Conservation (phyloP, 345 rosid genomes). For the Xanthoceras sorbifolium region DNA sequence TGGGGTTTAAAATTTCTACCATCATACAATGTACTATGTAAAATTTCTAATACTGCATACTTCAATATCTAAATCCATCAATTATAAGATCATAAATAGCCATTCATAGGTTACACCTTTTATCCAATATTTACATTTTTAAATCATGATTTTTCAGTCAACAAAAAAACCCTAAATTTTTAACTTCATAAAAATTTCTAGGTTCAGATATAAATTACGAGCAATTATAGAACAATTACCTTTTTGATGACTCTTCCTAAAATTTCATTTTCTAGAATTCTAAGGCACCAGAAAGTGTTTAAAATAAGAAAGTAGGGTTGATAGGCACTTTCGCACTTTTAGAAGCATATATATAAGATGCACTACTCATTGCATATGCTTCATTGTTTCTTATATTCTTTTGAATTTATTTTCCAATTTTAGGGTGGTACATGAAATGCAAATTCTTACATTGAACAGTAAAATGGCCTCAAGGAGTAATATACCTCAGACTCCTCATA, state of each 20-base stretch:
- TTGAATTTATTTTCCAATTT: background rate
- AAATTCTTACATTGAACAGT: background rate
- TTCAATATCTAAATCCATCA: too few species aligned
- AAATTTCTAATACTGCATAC: background rate
- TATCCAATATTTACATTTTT: background rate
- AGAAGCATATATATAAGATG: background rate
- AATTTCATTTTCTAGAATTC: background rate
- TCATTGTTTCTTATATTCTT: background rate
- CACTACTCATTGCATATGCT: background rate
- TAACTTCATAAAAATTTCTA: background rate
- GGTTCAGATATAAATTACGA: background rate
- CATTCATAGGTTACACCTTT: background rate
- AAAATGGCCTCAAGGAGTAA: background rate
- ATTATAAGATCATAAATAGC: background rate
- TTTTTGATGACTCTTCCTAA: background rate
- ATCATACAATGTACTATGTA: background rate
- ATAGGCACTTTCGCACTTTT: background rate
- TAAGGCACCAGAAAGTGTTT: background rate
- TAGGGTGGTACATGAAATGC: background rate
- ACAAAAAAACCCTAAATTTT: background rate
- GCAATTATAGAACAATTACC: background rate
- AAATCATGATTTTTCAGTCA: background rate
- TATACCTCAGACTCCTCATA: slow-evolving; percentile 65
- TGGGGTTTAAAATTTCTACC: background rate
- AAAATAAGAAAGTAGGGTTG: background rate